These are phyloP conservation scores for Orobanche coerulescens DNA, from an alignment of 257 asterid genomes.

Conservation along the genomic window DNA sequence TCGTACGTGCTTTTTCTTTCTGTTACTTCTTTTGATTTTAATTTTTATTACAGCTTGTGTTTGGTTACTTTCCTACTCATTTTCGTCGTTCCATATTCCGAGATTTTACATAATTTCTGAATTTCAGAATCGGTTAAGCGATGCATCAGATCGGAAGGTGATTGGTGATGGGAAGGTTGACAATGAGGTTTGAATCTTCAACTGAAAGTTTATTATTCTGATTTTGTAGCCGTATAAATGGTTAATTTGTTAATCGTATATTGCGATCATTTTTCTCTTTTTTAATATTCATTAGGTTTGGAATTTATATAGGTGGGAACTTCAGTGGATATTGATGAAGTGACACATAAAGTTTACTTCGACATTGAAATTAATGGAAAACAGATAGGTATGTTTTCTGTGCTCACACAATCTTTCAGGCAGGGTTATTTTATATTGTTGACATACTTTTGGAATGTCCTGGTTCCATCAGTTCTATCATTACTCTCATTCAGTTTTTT, in stretches of 20 bases:
- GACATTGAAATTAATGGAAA: slow-evolving; percentile 70
- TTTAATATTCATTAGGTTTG: not conserved
- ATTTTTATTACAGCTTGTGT: slow-evolving; percentile 1
- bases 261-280: not conserved
- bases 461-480: not conserved
- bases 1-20: slow-evolving; percentile 43
- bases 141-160: slow-evolving; percentile 30
- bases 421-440: not conserved
- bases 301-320: slow-evolving; percentile 34
- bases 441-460: not conserved
- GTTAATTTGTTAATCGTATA: not conserved
- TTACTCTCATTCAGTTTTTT: not conserved
- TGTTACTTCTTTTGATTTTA: not conserved
- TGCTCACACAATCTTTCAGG: not conserved
- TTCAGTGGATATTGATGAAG: slow-evolving; percentile 39
- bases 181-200: slow-evolving; percentile 32
- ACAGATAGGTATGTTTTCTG: slow-evolving; percentile 36
- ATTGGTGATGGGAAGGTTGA: slow-evolving; percentile 25
- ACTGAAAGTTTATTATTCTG: not conserved
- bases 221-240: not conserved
- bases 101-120: not conserved
- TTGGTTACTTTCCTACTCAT: not conserved
- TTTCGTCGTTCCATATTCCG: not conserved
- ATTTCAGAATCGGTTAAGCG: slow-evolving; percentile 58
- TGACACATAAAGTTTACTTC: slow-evolving; percentile 71